Base-by-base conservation (phyloP, 805 yeast species). In the Sugiyamaella smithiae region DNA sequence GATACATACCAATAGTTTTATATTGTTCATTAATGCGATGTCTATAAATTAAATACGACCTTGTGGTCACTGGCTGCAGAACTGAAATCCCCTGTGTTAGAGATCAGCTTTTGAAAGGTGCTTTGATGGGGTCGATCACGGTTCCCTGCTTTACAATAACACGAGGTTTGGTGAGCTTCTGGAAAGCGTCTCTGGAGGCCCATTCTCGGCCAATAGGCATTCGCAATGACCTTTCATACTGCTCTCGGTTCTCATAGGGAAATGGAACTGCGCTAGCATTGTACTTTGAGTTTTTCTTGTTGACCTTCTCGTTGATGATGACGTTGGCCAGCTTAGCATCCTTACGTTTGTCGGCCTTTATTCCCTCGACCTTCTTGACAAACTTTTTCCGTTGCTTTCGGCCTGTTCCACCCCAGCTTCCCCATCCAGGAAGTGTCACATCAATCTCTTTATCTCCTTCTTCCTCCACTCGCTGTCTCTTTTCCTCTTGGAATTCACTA, bases 161-260 rank as follows among this genome's bases (percentile, higher is more conserved):
- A 60, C 86, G 77, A 36, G 99, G 98, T 81, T 86, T 89, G 43
- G 93, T 88, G 57, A 88, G 72, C 63, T 81, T 81, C 71, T 89
- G 96, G 71, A 86, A 93, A 2, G 96, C 81, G 47, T 81, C 84
- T 63, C 88, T 81, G 5, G 95, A 80, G 6, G 91, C 82, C 98
- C 98, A 93, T 68, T 93, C 96, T 67, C 87, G 95, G 22, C 98
- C 98, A 52, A 93, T 73, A n/a, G 98, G 97, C 88, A 88, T 84
- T 63, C 96, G 79, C 61, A 93, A 73, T 4, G 96, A 82, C 63
- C 96, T 80, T 68, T 93, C 99, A 67, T 93, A 93, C 69, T 93
- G 98, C 64, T 89, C 98, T 64, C 84, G 77, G 52, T 84, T 84
- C 70, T 93, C 97, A 66, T 77, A 93, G 51, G 97, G 97, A 77